Base-by-base conservation (phyloP, 2,329 filamentous ascomycete genomes). In the Botryotinia convoluta region DNA sequence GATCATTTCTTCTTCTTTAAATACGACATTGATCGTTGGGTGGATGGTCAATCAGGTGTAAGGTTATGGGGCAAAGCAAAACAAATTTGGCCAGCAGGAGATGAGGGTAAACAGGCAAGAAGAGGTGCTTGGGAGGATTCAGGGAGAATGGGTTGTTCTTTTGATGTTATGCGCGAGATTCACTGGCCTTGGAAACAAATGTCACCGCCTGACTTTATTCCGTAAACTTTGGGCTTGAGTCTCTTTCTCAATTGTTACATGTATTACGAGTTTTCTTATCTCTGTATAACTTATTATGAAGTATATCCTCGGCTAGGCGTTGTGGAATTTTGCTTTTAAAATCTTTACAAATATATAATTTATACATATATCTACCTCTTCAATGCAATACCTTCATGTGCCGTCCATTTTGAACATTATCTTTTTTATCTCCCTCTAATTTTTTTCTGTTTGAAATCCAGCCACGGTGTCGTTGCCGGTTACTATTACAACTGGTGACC, bases 151-250 rank as follows among this genome's bases (percentile, higher is more conserved):
- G 70, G 61, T 37, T 67, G 61, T 59, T 54, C 44, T 26, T 72
- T 72, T 29, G 70, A 72, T 59, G 45, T 72, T 35, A 72, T 72
- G 70, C 37, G 70, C 12, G 70, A 72, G 48, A 65, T 72, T 67
- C 61, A 72, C 54, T 72, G 61, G 70, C 70, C 70, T 14, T 72
- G 70, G 70, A 72, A 67, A 16, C 70, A 72, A 54, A 72, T 72
- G 70, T 72, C 70, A 8, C 45, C 61, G 22, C 61, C 61, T 37
- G 70, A 72, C 26, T 72, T 72, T 59, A 29, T 67, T 57, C 70
- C 70, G 9, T 72, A 48, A 39, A 22, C n/a, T n/a, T 32, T 59
- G 22, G 26, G 22, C 32, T n/a, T 57, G 18, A 18, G 16, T 35
- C 29, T 69, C 26, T 32, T 42, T 69, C 26, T 32, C 16, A 26